These are phyloP conservation scores for Trichoderma atroviride DNA, from an alignment of 2,329 filamentous ascomycete genomes.

Conservation along the genomic window DNA sequence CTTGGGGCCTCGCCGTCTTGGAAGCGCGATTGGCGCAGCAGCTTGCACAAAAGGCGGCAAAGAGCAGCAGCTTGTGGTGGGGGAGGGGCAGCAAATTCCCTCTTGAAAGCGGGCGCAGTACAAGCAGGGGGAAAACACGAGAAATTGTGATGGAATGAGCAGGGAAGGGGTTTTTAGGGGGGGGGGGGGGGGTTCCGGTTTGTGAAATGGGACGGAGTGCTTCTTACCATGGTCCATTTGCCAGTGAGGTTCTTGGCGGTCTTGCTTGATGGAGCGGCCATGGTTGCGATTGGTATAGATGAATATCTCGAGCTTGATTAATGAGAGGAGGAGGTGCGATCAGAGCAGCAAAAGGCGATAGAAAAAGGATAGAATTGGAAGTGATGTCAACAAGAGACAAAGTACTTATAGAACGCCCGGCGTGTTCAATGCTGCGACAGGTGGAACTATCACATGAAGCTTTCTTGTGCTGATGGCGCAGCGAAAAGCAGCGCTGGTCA, in stretches of 20 bases:
- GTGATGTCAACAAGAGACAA: not conserved
- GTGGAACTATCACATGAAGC: conserved; percentile 24
- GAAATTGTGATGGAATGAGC: not conserved
- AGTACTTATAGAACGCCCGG: not conserved
- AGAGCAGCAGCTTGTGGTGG: not conserved
- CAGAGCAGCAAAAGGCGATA: not conserved
- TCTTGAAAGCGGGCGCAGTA: not conserved
- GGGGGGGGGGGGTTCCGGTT: not conserved
- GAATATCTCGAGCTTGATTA: not conserved
- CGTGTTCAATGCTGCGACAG: conserved; percentile 13
- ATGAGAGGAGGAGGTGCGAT: not conserved
- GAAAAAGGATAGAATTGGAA: not conserved
- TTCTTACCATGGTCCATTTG: conserved; percentile 68
- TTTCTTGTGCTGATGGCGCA: not conserved
- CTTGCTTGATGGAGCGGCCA: conserved; percentile 72
- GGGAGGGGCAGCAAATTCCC: conserved; percentile 9
- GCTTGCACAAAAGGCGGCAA: not conserved
- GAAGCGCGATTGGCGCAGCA: conserved; percentile 20
- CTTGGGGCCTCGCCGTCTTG: not conserved
- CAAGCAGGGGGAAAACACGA: not conserved
- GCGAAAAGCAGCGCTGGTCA: not conserved
- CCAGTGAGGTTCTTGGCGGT: conserved; percentile 70
- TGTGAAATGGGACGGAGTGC: not conserved
- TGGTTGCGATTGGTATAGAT: conserved; percentile 43
- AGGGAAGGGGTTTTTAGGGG: not conserved